Evolutionary conservation across 176 grass and related monocot genomes (phyloP), one percentile per base, ranked within the genome.

Genomic region (Zizania latifolia): DNA sequence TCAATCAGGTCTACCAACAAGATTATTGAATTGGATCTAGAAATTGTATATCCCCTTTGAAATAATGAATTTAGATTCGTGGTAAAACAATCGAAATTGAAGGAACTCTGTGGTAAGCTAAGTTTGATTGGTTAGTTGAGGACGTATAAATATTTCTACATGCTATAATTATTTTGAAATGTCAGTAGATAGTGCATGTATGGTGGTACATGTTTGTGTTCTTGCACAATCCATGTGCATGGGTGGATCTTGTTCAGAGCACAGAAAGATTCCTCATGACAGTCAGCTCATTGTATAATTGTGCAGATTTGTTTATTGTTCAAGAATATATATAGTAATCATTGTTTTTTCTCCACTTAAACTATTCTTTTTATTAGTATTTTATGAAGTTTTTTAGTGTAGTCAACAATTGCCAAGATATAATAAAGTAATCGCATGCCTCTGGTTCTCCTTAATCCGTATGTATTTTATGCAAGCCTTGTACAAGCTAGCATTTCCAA

Each of bases 1-100:
- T 67, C 85, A 83, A 61, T 68, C 74, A 68, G 53, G 80, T 44
- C 50, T 51, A 29, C 19, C 39, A 32, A 34, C 14, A 19, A 29
- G 26, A 38, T 29, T 23, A 16, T 22, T 69, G 46, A 51, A 6
- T 21, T 51, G 56, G 46, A 66, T 56, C 29, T 30, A 37, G 10
- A 62, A 68, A 24, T 2, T 33, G 29, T 13, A 58, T 59, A 68
- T 10, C 12, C 28, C 58, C 23, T 48, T 28, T 34, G 21, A n/a
- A n/a, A n/a, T 28, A 23, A 50, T 76, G 3, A 75, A 27, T 14
- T 40, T n/a, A n/a, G n/a, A n/a, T 16, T 71, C 9, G 24, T 36
- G 45, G 45, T 56, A 46, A 54, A 55, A 28, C 5, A 55, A 29
- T 84, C 4, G 74, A 55, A 60, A 39, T 22, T 2, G n/a, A 32